Conservation (phyloP, 2,329 filamentous ascomycete species). For the Boeremia exigua region DNA sequence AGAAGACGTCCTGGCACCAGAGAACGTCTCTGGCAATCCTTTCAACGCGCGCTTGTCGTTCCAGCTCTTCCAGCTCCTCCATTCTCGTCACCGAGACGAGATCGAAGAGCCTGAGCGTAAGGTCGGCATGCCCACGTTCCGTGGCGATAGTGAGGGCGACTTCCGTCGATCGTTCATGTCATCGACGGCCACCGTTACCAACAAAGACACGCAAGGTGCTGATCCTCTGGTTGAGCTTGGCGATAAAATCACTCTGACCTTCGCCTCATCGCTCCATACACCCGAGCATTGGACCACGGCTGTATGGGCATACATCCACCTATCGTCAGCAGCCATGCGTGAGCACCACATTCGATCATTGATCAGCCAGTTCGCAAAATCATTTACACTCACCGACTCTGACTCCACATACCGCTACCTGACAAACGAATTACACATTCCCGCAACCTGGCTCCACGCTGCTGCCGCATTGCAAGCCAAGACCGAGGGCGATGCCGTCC, state of each 20-base stretch:
- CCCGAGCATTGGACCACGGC: slow-evolving; percentile 55
- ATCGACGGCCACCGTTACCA: slow-evolving; percentile 32
- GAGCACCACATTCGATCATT: slow-evolving; percentile 75
- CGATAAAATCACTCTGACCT: slow-evolving; percentile 62
- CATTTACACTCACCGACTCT: slow-evolving; percentile 65
- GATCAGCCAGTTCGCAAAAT: slow-evolving; percentile 63
- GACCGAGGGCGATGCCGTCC: slow-evolving; percentile 67
- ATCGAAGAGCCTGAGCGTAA: slow-evolving; percentile 35
- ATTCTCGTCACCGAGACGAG: slow-evolving; percentile 37
- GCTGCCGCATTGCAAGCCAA: slow-evolving; percentile 85
- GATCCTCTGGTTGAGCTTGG: slow-evolving; percentile 62
- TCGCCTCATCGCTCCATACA: slow-evolving; percentile 45
- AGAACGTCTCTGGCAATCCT: slow-evolving; percentile 76
- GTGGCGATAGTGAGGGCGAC: slow-evolving; percentile 22
- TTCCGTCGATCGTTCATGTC: slow-evolving; percentile 38
- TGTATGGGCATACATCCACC: slow-evolving; percentile 77
- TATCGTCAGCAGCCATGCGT: slow-evolving; percentile 69
- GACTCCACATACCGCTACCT: slow-evolving; percentile 65
- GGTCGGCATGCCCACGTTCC: slow-evolving; percentile 41
- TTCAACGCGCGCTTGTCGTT: slow-evolving; percentile 80
- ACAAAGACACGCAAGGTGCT: slow-evolving; percentile 60
- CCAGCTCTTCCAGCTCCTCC: slow-evolving; percentile 73
- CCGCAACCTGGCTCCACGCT: slow-evolving; percentile 81
- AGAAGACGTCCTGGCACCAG: slow-evolving; percentile 75
- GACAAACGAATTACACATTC: slow-evolving; percentile 71